Evolutionary conservation across 805 yeast genomes (phyloP).

Genomic region (Osmozyma mogii): DNA sequence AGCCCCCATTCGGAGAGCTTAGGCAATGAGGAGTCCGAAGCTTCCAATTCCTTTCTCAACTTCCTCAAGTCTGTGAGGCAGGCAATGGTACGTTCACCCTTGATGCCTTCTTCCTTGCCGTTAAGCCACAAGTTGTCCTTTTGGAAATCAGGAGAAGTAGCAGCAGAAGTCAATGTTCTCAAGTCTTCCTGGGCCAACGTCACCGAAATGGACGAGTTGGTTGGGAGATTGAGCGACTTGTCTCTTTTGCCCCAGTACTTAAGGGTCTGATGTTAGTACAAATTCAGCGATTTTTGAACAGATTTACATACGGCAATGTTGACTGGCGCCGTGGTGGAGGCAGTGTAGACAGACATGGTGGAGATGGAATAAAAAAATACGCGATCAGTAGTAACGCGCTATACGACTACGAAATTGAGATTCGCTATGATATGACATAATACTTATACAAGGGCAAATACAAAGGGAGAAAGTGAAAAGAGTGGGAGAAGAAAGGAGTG

Average conservation of each 20-base stretch:
- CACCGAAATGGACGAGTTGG: conserved; percentile 92
- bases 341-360: conserved; percentile 50
- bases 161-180: conserved; percentile 85
- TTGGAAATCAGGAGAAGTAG: conserved; percentile 48
- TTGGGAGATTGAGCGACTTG: conserved; percentile 79
- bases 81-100: conserved; percentile 54
- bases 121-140: conserved; percentile 77
- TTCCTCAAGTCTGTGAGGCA: conserved; percentile 70
- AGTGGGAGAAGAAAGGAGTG: too few relatives aligned
- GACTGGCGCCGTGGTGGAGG: conserved; percentile 93
- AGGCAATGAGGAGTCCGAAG: conserved; percentile 45
- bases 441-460: too few relatives aligned
- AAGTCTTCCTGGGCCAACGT: conserved; percentile 88
- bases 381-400: too few relatives aligned
- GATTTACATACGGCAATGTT: conserved; percentile 76
- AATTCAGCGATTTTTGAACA: neutral
- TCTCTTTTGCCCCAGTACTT: conserved; percentile 99
- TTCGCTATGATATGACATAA: too few relatives aligned
- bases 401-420: too few relatives aligned
- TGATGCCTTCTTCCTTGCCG: conserved; percentile 70
- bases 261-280: conserved; percentile 47
- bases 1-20: conserved; percentile 56
- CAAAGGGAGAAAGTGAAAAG: too few relatives aligned
- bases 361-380: too few relatives aligned
- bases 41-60: conserved; percentile 58